phyloP scores from a whole-genome alignment of 2,329 filamentous ascomycete species.

The Talaromyces sp. region DNA sequence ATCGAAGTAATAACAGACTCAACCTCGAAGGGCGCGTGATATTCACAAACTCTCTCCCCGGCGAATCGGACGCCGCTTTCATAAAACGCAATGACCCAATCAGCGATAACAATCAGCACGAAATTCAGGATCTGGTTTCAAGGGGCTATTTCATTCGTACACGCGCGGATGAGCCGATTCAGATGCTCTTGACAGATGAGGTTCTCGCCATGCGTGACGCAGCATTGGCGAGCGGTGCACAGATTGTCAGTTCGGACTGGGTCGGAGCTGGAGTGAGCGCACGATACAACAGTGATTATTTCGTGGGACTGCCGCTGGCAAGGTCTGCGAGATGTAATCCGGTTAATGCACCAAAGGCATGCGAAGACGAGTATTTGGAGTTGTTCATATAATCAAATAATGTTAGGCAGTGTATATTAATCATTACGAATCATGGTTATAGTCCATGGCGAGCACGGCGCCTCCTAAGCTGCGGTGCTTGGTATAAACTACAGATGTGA shows the following conservation, averaged over 20 bases:
- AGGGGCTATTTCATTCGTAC: slow-evolving; percentile 17
- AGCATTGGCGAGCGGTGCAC: slow-evolving; percentile 17
- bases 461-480: too few species aligned
- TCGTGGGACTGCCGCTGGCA: slow-evolving; percentile 13
- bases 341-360: slow-evolving; percentile 13
- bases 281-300: slow-evolving; percentile 18
- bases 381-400: too few species aligned
- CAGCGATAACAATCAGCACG: slow-evolving; percentile 9
- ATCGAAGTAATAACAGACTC: slow-evolving; percentile 8
- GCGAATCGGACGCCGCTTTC: slow-evolving; percentile 18
- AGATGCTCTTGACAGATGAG: slow-evolving; percentile 13
- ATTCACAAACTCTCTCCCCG: slow-evolving; percentile 18
- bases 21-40: slow-evolving; percentile 18
- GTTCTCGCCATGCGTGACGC: slow-evolving; percentile 14
- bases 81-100: slow-evolving; percentile 18
- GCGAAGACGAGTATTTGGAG: slow-evolving; percentile 13
- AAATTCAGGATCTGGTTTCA: slow-evolving; percentile 17
- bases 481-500: background rate
- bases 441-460: too few species aligned
- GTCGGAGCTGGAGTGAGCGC: slow-evolving; percentile 11
- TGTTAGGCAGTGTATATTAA: too few species aligned
- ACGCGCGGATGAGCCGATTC: slow-evolving; percentile 17
- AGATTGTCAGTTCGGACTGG: slow-evolving; percentile 19
- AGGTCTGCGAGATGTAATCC: slow-evolving; percentile 17
- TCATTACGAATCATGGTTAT: too few species aligned